Conservation (phyloP, 1,284 basidiomycete species). For the Pterulicium gracile region DNA sequence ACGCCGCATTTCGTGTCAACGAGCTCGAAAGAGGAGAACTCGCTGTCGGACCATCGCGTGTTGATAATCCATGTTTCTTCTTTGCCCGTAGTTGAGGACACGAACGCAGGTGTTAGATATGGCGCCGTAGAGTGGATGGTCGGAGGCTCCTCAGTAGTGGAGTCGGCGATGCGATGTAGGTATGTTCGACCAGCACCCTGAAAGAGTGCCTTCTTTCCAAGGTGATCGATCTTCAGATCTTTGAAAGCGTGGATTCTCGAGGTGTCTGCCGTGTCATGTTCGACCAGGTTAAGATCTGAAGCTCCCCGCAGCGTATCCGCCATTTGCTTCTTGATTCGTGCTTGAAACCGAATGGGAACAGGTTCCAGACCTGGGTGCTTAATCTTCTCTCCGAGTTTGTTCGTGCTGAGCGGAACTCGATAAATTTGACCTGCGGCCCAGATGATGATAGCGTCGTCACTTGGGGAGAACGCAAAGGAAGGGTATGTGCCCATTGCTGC, state of each 20-base stretch:
- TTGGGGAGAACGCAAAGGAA: constrained; percentile 55
- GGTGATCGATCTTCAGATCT: constrained; percentile 42
- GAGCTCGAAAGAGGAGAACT: constrained; percentile 55
- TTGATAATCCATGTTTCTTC: constrained; percentile 42
- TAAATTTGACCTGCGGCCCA: constrained; percentile 66
- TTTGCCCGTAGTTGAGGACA: constrained; percentile 56
- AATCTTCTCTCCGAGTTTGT: constrained; percentile 39
- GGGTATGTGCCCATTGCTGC: constrained; percentile 71
- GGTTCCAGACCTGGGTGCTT: constrained; percentile 24
- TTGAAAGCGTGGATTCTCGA: constrained; percentile 51
- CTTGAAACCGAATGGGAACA: constrained; percentile 42
- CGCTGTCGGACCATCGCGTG: constrained; percentile 53
- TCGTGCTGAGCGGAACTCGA: constrained; percentile 40
- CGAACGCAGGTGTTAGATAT: neutral
- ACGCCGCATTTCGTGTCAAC: constrained; percentile 36
- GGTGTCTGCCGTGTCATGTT: constrained; percentile 37
- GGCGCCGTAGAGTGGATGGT: constrained; percentile 32
- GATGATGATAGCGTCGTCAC: constrained; percentile 51
- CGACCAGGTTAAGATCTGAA: constrained; percentile 29
- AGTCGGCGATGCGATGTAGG: constrained; percentile 29
- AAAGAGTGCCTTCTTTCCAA: constrained; percentile 41
- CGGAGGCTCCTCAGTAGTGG: constrained; percentile 30
- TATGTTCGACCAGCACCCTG: constrained; percentile 44
- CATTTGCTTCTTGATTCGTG: constrained; percentile 48
- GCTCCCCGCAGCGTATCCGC: constrained; percentile 44